Evolutionary conservation across 2,329 filamentous ascomycete genomes (phyloP).

Genomic region (Aspergillus pseudoviridinutans): DNA sequence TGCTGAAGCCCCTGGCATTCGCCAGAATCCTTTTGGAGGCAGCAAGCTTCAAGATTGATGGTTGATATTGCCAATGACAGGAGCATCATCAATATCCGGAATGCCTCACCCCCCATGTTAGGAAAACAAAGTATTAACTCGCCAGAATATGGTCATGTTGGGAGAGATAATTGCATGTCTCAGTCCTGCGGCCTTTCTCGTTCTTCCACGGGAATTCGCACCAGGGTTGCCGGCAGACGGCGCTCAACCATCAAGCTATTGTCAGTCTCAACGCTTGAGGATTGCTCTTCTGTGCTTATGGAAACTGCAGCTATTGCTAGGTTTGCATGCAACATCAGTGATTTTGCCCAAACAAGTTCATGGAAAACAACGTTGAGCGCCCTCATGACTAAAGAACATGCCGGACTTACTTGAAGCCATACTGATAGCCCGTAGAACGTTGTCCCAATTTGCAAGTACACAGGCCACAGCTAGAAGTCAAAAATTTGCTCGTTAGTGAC

Average conservation of each 20-base stretch:
- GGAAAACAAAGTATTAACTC: not conserved
- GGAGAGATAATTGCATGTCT: not conserved
- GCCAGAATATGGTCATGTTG: not conserved
- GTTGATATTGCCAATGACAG: not conserved
- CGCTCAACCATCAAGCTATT: slow-evolving; percentile 70
- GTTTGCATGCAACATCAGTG: slow-evolving; percentile 6
- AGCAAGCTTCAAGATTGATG: no score
- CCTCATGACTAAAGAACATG: not conserved
- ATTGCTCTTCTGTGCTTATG: slow-evolving; percentile 13
- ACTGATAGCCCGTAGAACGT: slow-evolving; percentile 59
- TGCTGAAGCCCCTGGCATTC: not conserved
- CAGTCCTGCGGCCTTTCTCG: slow-evolving; percentile 4
- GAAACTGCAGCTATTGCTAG: slow-evolving; percentile 26
- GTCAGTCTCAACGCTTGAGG: slow-evolving; percentile 7
- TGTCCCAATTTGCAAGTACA: slow-evolving; percentile 65
- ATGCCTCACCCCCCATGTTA: not conserved
- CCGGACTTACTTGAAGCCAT: slow-evolving; percentile 58
- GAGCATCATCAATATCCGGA: not conserved
- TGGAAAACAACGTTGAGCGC: not conserved
- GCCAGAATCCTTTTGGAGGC: not conserved
- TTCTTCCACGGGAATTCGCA: slow-evolving; percentile 39
- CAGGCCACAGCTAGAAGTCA: slow-evolving; percentile 54
- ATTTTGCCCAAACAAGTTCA: not conserved
- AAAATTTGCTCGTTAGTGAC: not conserved
- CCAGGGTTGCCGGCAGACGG: slow-evolving; percentile 38